Evolutionary conservation across 768 basidiomycete species (phyloP), one percentile per base, ranked within the genome.

Genomic region (Lactarius tabidus): DNA sequence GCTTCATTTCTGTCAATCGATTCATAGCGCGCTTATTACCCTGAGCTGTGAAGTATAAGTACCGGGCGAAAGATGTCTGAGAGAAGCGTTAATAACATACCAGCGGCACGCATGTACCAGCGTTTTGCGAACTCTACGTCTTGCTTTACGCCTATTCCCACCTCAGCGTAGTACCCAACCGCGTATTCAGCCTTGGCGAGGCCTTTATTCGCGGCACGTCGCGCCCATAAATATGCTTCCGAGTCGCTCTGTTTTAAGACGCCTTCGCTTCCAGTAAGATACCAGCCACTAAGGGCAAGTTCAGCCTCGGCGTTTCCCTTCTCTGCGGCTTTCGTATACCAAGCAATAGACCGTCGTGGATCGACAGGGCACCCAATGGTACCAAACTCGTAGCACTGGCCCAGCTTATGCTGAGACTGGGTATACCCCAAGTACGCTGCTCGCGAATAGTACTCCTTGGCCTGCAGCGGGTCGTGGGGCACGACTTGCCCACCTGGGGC

Each of bases 61-160:
- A 33, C 62, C 58, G 63, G 58, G 20, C 18, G 41, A 15, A 17
- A 57, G 15, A 52, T 31, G 33, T 57, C 48, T 1, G 41, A 51
- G 62, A 23, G 51, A 65, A 43, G 29, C 67, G 12, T 45, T 36
- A 31, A 38, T 35, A 17, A 56, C 43, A 79, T 72, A 98, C 96
- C 95, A 70, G 97, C 97, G 39, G 97, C 95, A 51, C 97, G 86
- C 93, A 98, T 97, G 76, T 99, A 99, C 95, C 96, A 98, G 70
- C 91, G 84, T 77, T 96, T 98, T 23, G 97, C 95, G 75, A 95
- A 89, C 66, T 98, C 96, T 54, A 94, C 77, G 72, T 99, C 96
- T 72, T 93, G 91, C 79, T 96, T 96, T 74, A 96, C 89, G 36
- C 97, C 97, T 70, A 99, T 99, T 3, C 95, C 97, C 14, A 95